These are phyloP conservation scores for Dactylonectria estremocensis DNA, from an alignment of 2,329 filamentous ascomycete species.

Conservation along the genomic window DNA sequence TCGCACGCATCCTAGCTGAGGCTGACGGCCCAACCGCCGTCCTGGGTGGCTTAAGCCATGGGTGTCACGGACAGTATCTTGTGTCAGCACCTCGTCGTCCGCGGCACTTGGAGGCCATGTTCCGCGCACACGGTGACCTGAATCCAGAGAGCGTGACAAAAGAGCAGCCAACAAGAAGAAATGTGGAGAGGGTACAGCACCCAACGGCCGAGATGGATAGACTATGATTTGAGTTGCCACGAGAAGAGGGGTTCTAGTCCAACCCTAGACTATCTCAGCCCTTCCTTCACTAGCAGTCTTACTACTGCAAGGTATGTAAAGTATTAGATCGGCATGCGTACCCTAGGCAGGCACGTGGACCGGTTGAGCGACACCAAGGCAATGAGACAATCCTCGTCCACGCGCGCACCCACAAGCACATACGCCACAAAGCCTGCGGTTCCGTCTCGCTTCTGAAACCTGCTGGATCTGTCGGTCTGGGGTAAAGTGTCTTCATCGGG, in stretches of 20 bases:
- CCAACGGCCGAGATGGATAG: not conserved
- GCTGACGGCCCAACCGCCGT: slow-evolving; percentile 21
- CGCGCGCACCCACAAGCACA: not conserved
- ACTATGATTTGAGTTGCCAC: not conserved
- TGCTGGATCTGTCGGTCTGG: not conserved
- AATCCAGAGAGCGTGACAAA: not conserved
- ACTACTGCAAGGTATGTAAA: no score
- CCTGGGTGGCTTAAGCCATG: slow-evolving; percentile 25
- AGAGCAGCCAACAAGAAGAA: not conserved
- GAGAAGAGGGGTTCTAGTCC: not conserved
- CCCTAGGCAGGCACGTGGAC: slow-evolving; percentile 31
- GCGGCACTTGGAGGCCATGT: not conserved
- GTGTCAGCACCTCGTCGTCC: slow-evolving; percentile 4
- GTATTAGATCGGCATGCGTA: slow-evolving; percentile 14
- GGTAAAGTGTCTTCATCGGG: not conserved
- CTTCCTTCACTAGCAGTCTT: not conserved
- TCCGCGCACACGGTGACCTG: not conserved
- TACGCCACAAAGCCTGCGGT: not conserved
- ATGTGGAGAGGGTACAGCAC: not conserved
- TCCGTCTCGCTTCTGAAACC: slow-evolving; percentile 22
- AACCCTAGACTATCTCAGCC: not conserved
- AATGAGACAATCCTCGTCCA: slow-evolving; percentile 1
- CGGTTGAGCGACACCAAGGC: slow-evolving; percentile 14
- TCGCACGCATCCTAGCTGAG: slow-evolving; percentile 18
- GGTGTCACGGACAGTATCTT: slow-evolving; percentile 23